Base-by-base conservation (phyloP, 176 grass and related monocot species). In the Ensete glaucum region DNA sequence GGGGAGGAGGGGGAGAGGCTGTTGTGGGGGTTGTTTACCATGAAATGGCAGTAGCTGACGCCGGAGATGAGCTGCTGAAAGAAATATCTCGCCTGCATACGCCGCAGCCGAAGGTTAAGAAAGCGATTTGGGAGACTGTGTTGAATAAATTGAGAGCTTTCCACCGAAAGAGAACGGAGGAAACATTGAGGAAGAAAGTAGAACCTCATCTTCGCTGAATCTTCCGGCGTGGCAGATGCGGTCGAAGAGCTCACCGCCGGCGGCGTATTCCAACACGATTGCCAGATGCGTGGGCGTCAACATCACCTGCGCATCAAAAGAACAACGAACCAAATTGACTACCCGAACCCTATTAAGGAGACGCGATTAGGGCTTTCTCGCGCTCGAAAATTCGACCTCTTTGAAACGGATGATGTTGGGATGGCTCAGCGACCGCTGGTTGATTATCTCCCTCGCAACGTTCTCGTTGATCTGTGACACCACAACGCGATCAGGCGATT, bases 11-110 rank as follows among this genome's bases (percentile, higher is more conserved):
- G 22, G 22, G 0, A 23, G 22, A 23, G 22, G 22, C 0, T 23
- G 22, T 23, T 23, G 22, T 0, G 22, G 22, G 22, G 22, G 22
- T 23, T 23, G 0, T 20, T 51, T 71, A 71, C 68, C 49, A 52
- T 71, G 68, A 71, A 71, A 71, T 71, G 68, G 34, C 68, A 71
- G 68, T 52, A 71, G 49, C 48, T 71, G 8, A 71, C 68, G 43
- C 68, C 68, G 68, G 13, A 71, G 34, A 71, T 71, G 68, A 71
- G 68, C 68, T 71, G 68, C 68, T 71, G 68, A 21, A 71, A 71
- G 68, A 71, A 71, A 71, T 71, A 71, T 71, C 68, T 71, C 16
- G 68, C 68, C 68, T 71, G 68, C 15, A 50, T 2, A 70, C 49
- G 48, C 20, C 16, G 22, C 4, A 23, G 7, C 7, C 9, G 4